A percentile compares a stretch with the other conserved stretches of the same genome.
phyloP scores from a whole-genome alignment of 345 rosid species.

The Citrus australasica region DNA sequence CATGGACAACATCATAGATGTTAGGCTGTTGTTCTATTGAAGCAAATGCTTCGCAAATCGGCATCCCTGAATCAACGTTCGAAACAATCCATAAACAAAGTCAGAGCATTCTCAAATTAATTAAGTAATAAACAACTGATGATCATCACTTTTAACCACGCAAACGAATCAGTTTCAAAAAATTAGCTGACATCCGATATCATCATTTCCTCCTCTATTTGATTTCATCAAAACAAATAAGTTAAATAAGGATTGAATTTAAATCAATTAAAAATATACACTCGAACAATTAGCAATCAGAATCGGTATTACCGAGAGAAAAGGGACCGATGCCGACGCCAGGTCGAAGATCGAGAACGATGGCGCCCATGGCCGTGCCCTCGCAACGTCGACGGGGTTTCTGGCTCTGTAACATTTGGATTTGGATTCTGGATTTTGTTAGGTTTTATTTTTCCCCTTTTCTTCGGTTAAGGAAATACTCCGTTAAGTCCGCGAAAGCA shows the following conservation, averaged over 20 bases:
- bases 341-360: constrained; percentile 91
- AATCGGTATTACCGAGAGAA: constrained; percentile 54
- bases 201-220: background rate
- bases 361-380: constrained; percentile 97
- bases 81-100: constrained; percentile 7
- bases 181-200: background rate
- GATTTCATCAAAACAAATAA: background rate
- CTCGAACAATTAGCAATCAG: background rate
- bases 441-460: background rate
- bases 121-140: background rate
- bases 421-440: background rate
- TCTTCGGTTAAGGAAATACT: background rate
- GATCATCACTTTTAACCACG: background rate
- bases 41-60: constrained; percentile 87
- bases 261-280: background rate
- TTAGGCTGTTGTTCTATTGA: constrained; percentile 93
- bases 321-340: constrained; percentile 93
- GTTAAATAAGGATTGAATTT: background rate
- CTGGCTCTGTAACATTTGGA: constrained; percentile 41
- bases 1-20: constrained; percentile 92
- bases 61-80: constrained; percentile 64
- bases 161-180: background rate
- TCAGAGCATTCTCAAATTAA: background rate
- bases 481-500: constrained; percentile 3
- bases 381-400: constrained; percentile 79